phyloP scores from a whole-genome alignment of 1,284 basidiomycete species.

The Naganishia sp. region DNA sequence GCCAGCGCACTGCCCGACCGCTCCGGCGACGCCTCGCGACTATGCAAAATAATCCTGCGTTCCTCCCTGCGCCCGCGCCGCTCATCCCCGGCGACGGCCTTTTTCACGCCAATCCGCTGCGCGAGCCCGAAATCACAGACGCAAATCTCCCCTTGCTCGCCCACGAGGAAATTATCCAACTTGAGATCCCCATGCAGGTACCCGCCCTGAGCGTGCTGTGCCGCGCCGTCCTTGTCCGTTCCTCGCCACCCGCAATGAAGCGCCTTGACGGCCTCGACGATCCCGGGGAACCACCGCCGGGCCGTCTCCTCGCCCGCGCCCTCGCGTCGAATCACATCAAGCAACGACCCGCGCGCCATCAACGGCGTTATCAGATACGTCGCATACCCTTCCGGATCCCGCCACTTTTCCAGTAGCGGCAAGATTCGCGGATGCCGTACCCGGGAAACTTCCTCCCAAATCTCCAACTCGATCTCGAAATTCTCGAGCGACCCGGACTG shows the following conservation, averaged over 20 bases:
- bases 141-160: slow-evolving; percentile 61
- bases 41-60: slow-evolving; percentile 26
- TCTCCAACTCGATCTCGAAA: slow-evolving; percentile 71
- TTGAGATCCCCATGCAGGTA: slow-evolving; percentile 92
- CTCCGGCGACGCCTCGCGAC: slow-evolving; percentile 24
- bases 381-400: slow-evolving; percentile 61
- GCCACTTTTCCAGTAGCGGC: slow-evolving; percentile 71
- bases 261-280: slow-evolving; percentile 81
- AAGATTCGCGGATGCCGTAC: slow-evolving; percentile 69
- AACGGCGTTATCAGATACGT: slow-evolving; percentile 82
- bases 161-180: slow-evolving; percentile 92
- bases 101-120: slow-evolving; percentile 35
- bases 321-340: slow-evolving; percentile 73
- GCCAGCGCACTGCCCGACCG: background rate
- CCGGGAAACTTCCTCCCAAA: slow-evolving; percentile 68
- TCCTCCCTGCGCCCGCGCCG: slow-evolving; percentile 25
- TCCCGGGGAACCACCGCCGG: slow-evolving; percentile 84
- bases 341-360: slow-evolving; percentile 80
- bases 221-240: slow-evolving; percentile 41
- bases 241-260: slow-evolving; percentile 65
- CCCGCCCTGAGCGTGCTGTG: slow-evolving; percentile 55
- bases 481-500: slow-evolving; percentile 54
- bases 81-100: slow-evolving; percentile 5
- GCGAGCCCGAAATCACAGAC: slow-evolving; percentile 54
- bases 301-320: slow-evolving; percentile 65